phyloP scores from a whole-genome alignment of 176 grass and related monocot genomes.

The Hsuehochloa calcarea region DNA sequence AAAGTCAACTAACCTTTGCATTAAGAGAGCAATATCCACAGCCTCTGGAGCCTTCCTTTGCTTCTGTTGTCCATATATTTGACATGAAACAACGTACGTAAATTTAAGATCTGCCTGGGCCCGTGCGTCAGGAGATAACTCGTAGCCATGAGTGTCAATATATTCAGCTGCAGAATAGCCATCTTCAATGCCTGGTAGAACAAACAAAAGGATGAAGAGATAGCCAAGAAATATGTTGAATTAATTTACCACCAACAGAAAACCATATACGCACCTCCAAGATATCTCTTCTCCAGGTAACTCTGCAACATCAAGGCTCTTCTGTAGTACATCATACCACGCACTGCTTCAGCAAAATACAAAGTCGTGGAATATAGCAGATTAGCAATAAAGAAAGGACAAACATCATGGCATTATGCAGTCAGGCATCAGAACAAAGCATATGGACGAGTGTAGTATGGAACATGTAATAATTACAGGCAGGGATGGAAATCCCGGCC shows the following conservation, averaged over 20 bases:
- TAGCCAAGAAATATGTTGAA: slow-evolving; percentile 2
- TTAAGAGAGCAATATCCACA: slow-evolving; percentile 83
- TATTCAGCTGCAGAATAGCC: slow-evolving; percentile 67
- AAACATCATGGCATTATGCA: background rate
- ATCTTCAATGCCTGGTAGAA: slow-evolving; percentile 71
- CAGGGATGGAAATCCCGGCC: too few species aligned
- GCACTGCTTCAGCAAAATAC: slow-evolving; percentile 53
- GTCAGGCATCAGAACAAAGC: slow-evolving; percentile 25
- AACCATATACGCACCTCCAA: slow-evolving; percentile 56
- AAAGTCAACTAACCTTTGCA: slow-evolving; percentile 67
- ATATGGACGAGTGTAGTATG: background rate
- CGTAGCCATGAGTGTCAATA: slow-evolving; percentile 77
- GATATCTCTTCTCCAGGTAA: slow-evolving; percentile 82
- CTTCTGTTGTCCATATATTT: slow-evolving; percentile 99
- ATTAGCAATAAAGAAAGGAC: slow-evolving; percentile 19
- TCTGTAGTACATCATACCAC: slow-evolving; percentile 99
- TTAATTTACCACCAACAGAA: slow-evolving; percentile 23
- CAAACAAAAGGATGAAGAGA: slow-evolving; percentile 30
- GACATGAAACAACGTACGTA: slow-evolving; percentile 95
- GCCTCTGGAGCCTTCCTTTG: slow-evolving; percentile 84
- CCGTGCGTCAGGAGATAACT: slow-evolving; percentile 74
- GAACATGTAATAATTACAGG: background rate
- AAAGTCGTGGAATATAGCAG: slow-evolving; percentile 33
- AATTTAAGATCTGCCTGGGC: slow-evolving; percentile 98
- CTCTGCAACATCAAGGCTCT: slow-evolving; percentile 95